Conservation (phyloP, 768 basidiomycete genomes). For the Pleurotus salmoneostramineus region DNA sequence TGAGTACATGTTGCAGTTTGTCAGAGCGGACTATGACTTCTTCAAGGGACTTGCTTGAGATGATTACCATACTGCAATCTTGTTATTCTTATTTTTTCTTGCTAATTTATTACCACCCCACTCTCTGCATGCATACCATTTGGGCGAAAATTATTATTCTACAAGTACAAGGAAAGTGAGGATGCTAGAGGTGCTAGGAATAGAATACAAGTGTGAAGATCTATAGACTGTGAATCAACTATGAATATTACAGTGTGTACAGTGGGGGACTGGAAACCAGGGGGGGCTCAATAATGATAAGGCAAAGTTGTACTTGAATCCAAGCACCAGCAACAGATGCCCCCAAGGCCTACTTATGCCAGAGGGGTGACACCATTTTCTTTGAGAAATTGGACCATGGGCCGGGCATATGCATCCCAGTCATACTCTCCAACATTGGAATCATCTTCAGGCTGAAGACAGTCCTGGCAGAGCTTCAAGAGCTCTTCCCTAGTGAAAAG, state of each 20-base stretch:
- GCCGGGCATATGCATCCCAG: neutral
- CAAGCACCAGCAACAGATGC: too few relatives aligned
- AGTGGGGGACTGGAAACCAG: too few relatives aligned
- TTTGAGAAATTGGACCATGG: neutral
- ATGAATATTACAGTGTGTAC: too few relatives aligned
- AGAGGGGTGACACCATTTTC: neutral
- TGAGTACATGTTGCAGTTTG: constrained; percentile 80
- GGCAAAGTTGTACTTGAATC: too few relatives aligned
- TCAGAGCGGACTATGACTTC: constrained; percentile 58
- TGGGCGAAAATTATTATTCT: too few relatives aligned
- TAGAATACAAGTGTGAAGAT: too few relatives aligned
- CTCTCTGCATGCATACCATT: neutral
- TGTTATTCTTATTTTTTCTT: constrained; percentile 8
- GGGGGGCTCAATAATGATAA: too few relatives aligned
- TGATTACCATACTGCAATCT: constrained; percentile 27
- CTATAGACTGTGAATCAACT: too few relatives aligned
- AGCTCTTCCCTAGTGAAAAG: neutral
- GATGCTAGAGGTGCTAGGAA: too few relatives aligned
- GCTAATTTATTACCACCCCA: neutral
- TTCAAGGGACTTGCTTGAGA: constrained; percentile 64
- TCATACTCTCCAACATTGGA: neutral
- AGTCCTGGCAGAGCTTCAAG: neutral
- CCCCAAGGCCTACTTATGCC: too few relatives aligned
- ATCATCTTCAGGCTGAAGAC: neutral
- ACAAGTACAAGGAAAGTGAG: too few relatives aligned